These are phyloP conservation scores for Penicillium sclerotigenum DNA, from an alignment of 2,329 filamentous ascomycete species.

Conservation along the genomic window DNA sequence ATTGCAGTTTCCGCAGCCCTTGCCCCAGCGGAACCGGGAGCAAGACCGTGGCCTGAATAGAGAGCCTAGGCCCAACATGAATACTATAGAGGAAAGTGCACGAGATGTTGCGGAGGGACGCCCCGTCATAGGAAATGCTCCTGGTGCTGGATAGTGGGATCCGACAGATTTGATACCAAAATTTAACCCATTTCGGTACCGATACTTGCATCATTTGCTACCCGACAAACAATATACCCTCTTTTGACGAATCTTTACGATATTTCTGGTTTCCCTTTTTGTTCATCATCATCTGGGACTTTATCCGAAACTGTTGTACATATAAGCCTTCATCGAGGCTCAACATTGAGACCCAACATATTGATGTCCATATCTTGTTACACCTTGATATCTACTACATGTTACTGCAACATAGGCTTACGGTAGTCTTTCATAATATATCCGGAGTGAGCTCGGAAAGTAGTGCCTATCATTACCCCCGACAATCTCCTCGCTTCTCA, in stretches of 20 bases:
- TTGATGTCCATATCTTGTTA: not conserved
- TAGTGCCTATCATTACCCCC: no score
- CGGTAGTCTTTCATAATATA: not conserved
- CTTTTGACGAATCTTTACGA: not conserved
- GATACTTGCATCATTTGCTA: not conserved
- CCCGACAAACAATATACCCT: not conserved
- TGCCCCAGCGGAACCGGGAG: constrained; percentile 14
- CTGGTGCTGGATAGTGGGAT: not conserved
- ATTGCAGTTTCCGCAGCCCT: constrained; percentile 24
- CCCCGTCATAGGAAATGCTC: not conserved
- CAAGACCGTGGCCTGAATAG: not conserved
- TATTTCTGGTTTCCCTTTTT: not conserved
- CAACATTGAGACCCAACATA: not conserved
- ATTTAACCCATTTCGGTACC: not conserved
- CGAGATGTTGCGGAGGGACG: constrained; percentile 1
- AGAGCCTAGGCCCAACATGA: not conserved
- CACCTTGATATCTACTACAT: no score
- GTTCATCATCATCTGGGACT: not conserved
- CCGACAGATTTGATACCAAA: not conserved
- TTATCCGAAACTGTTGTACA: not conserved
- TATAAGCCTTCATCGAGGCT: not conserved
- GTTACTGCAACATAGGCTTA: not conserved
- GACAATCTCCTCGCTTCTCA: no score
- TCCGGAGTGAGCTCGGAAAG: no score
- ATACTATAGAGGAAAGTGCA: not conserved